A percentile compares a stretch with the other conserved stretches of the same genome.
Evolutionary conservation across 1,284 basidiomycete genomes (phyloP).

Genomic region (Moesziomyces sp.): DNA sequence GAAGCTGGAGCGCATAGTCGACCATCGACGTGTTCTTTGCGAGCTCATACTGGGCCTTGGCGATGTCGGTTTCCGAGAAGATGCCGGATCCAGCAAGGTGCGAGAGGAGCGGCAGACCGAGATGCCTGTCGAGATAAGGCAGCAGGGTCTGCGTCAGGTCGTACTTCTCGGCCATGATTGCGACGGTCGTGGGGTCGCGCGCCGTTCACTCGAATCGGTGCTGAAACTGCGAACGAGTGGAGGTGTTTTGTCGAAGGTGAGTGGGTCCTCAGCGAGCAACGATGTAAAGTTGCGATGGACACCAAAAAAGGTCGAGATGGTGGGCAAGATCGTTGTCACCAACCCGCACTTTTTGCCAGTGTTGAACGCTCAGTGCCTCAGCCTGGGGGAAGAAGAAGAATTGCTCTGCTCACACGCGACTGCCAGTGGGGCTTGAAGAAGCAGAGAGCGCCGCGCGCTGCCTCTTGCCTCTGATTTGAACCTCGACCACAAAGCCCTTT

Average conservation of each 20-base stretch:
- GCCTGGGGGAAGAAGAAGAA: conserved; percentile 8
- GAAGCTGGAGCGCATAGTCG: conserved; percentile 75
- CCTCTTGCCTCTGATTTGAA: background rate
- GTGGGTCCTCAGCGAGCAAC: conserved; percentile 32
- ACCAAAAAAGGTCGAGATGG: conserved; percentile 40
- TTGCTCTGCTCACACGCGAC: background rate
- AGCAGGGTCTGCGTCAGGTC: conserved; percentile 76
- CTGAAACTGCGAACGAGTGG: background rate
- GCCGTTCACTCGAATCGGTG: conserved; percentile 5
- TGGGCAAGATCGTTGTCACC: conserved; percentile 11
- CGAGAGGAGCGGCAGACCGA: conserved; percentile 88
- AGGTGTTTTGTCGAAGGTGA: conserved; percentile 1
- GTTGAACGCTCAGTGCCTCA: background rate
- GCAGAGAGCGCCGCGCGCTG: no score
- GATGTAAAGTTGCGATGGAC: conserved; percentile 31
- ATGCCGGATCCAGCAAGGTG: conserved; percentile 78
- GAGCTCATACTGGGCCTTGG: conserved; percentile 91
- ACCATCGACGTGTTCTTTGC: conserved; percentile 79
- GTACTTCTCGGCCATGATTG: conserved; percentile 70
- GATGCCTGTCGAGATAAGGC: conserved; percentile 91
- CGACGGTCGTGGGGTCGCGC: conserved; percentile 8
- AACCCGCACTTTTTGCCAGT: conserved; percentile 5
- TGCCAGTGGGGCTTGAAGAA: background rate
- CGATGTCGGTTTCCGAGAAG: conserved; percentile 81
- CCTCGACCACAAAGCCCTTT: background rate